Conservation (phyloP, 352 stramenopile genomes). For the Globisporangium acanthophoron region DNA sequence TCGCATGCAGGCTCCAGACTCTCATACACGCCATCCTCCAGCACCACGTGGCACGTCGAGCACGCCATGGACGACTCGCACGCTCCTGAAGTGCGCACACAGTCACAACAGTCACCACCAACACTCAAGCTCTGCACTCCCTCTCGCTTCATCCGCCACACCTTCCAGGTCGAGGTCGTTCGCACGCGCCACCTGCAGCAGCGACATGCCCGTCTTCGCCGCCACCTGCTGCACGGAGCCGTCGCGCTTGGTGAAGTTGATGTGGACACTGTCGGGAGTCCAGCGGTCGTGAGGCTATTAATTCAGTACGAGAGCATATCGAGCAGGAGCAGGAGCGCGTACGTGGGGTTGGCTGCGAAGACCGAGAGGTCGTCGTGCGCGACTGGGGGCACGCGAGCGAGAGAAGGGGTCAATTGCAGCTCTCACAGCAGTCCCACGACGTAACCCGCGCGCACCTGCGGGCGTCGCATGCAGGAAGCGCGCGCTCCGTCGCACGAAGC, state of each 20-base stretch:
- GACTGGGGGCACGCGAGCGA: conserved; percentile 3
- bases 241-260: conserved; percentile 70
- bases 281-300: too few species aligned
- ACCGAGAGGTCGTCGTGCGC: conserved; percentile 47
- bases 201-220: conserved; percentile 76
- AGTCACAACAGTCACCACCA: conserved; percentile 13
- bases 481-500: neutral
- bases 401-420: neutral
- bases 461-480: conserved; percentile 33
- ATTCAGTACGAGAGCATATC: neutral
- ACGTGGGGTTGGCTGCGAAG: conserved; percentile 55
- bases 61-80: conserved; percentile 96
- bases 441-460: conserved; percentile 13
- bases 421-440: neutral
- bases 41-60: conserved; percentile 98
- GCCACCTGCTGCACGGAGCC: conserved; percentile 51
- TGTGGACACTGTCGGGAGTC: conserved; percentile 39
- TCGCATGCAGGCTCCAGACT: conserved; percentile 88
- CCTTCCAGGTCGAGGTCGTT: conserved; percentile 95
- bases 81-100: conserved; percentile 56
- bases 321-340: conserved; percentile 7
- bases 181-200: conserved; percentile 91
- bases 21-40: conserved; percentile 92
- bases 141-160: neutral
- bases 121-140: neutral